Evolutionary conservation across 768 basidiomycete species (phyloP).

Genomic region (Zangia roseola): DNA sequence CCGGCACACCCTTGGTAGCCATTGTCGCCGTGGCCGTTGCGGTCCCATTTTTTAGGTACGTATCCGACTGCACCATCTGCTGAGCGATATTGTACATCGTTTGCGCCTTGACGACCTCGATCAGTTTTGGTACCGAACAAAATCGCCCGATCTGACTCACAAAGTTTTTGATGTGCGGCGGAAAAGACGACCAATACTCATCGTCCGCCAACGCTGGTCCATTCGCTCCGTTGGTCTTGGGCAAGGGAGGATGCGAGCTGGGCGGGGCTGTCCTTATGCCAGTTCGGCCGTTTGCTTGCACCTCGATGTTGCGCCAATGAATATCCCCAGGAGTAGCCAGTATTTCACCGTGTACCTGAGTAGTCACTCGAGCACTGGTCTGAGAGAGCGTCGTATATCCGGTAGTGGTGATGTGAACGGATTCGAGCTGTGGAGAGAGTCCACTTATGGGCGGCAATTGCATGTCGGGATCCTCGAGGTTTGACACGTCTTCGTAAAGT

Average conservation of each 20-base stretch:
- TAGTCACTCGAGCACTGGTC: constrained; percentile 31
- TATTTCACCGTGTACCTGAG: constrained; percentile 55
- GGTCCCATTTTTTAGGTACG: constrained; percentile 37
- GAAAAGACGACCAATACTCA: constrained; percentile 69
- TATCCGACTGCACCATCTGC: constrained; percentile 53
- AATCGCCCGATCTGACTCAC: constrained; percentile 45
- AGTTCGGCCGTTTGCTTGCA: constrained; percentile 26
- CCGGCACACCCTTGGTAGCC: too few species aligned
- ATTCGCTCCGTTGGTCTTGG: constrained; percentile 24
- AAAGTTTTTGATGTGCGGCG: constrained; percentile 66
- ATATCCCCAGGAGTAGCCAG: constrained; percentile 61
- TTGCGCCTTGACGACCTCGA: constrained; percentile 45
- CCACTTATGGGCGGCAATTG: constrained; percentile 29
- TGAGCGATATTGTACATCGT: constrained; percentile 70
- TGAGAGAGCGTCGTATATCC: constrained; percentile 36
- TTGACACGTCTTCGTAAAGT: constrained; percentile 21
- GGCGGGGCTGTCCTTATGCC: constrained; percentile 25
- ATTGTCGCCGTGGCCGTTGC: constrained; percentile 30
- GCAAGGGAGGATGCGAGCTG: constrained; percentile 15
- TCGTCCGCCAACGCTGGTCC: constrained; percentile 43
- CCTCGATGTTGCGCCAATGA: constrained; percentile 43
- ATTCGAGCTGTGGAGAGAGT: constrained; percentile 48
- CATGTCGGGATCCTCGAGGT: constrained; percentile 23
- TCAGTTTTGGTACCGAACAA: constrained; percentile 26
- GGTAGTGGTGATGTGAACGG: constrained; percentile 46